These are phyloP conservation scores for Boletus barrowsii DNA, from an alignment of 768 basidiomycete species.

Conservation along the genomic window DNA sequence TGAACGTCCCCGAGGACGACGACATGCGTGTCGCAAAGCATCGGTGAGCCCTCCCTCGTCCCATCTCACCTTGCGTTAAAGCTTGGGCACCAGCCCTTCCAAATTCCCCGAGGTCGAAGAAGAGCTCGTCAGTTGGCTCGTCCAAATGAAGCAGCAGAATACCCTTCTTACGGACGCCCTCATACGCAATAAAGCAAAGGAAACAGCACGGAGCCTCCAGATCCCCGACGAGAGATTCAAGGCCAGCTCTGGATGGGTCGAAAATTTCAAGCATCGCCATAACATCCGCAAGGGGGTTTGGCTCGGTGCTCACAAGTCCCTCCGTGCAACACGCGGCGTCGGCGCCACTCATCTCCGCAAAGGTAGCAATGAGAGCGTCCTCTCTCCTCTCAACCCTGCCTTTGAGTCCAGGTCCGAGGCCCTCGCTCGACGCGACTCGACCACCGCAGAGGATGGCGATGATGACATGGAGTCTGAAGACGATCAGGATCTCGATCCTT, in stretches of 20 bases:
- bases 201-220: conserved; percentile 53
- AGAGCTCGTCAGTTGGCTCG: conserved; percentile 58
- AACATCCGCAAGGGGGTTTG: conserved; percentile 68
- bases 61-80: conserved; percentile 9
- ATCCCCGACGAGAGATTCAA: conserved; percentile 78
- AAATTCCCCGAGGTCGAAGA: conserved; percentile 80
- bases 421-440: conserved; percentile 25
- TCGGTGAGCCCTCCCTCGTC: conserved; percentile 41
- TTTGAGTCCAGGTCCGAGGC: conserved; percentile 34
- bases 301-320: conserved; percentile 39
- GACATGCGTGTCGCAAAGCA: conserved; percentile 63
- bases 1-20: conserved; percentile 61
- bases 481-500: conserved; percentile 29
- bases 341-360: conserved; percentile 36
- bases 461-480: conserved; percentile 38
- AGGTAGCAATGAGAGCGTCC: conserved; percentile 31
- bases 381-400: conserved; percentile 41
- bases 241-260: conserved; percentile 89
- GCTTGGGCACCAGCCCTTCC: conserved; percentile 49
- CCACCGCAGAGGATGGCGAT: conserved; percentile 31
- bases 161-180: conserved; percentile 59
- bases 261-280: conserved; percentile 85
- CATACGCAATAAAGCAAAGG: conserved; percentile 64
- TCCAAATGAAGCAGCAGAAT: conserved; percentile 47
- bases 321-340: conserved; percentile 31